Evolutionary conservation across 768 basidiomycete genomes (phyloP), one percentile per base, ranked within the genome.

Genomic region (Trametes maxima): DNA sequence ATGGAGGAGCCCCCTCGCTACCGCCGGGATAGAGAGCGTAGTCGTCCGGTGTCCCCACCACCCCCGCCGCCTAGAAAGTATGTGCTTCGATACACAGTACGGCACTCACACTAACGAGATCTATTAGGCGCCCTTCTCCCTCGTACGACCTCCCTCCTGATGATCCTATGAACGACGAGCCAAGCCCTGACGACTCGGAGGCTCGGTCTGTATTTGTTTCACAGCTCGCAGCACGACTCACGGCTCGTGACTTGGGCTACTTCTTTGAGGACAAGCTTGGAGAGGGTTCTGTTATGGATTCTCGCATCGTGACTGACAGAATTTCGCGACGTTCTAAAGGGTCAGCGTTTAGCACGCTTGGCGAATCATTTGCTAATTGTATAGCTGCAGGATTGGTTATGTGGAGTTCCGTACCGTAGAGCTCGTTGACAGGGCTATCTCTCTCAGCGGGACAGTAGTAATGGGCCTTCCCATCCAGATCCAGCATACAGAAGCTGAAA

Each of bases 261-360:
- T 99, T 99, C 81, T 98, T 99, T 72, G 96, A 98, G 80, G 92
- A 96, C 73, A 93, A 95, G 73, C 82, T 98, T 46, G 96, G 95
- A 21, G 92, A 94, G 78, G 89, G 89, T 39, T 86, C 91, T 19
- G 97, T 99, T 7, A 88, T 95, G 81, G 97, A 99, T 70, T 92
- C 96, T 25, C 82, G 95, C 60, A 95, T 99, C 70, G 97, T 99
- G 36, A 96, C 95, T 1, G 97, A 99, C 70, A 82, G 95, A 68
- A 78, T 97, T 57, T 95, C 95, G 22, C 87, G 95, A 69, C 87
- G 97, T 57, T 97, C 95, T n/a, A 99, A 99, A 77, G 97, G 97
- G 96, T 98, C 33, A 35, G 66, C 71, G 85, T 40, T n/a, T 22
- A n/a, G 22, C 44, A 6, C 8, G 24, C 10, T 16, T 6, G 12